Percentiles rank a stretch among this genome's conserved stretches.
Evolutionary conservation across 2,329 filamentous ascomycete species (phyloP).

Genomic region (Hymenoscyphus occultus): DNA sequence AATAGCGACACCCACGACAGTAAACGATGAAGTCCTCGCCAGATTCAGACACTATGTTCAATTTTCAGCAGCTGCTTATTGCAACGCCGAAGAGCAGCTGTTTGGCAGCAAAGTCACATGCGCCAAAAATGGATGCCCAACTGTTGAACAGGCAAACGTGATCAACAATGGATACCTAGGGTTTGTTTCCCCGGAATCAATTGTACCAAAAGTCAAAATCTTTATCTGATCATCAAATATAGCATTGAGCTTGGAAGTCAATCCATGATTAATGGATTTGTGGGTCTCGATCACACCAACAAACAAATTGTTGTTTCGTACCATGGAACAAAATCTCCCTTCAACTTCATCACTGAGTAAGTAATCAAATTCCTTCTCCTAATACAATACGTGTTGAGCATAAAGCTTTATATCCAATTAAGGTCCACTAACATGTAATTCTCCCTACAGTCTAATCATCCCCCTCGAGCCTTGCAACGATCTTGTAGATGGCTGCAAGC

Average conservation of each 20-base stretch:
- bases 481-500: conserved; percentile 28
- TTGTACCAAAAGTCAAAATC: background rate
- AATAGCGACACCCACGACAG: conserved; percentile 27
- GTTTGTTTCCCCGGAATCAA: conserved; percentile 10
- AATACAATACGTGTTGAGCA: background rate
- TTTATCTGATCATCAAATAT: background rate
- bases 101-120: conserved; percentile 23
- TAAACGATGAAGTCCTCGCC: conserved; percentile 16
- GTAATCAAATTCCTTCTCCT: background rate
- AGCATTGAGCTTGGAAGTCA: conserved; percentile 36
- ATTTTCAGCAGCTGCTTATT: conserved; percentile 30
- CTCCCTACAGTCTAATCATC: conserved; percentile 16
- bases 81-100: conserved; percentile 15
- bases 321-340: conserved; percentile 47
- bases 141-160: conserved; percentile 17
- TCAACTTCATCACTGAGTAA: conserved; percentile 23
- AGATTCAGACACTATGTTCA: conserved; percentile 26
- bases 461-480: conserved; percentile 25
- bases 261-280: conserved; percentile 50
- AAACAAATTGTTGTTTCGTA: conserved; percentile 57
- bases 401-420: background rate
- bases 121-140: conserved; percentile 23
- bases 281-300: conserved; percentile 48
- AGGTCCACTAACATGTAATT: background rate
- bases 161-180: conserved; percentile 21